A percentile compares a stretch with the other conserved stretches of the same genome.
These are phyloP conservation scores for Mycena rosella DNA, from an alignment of 768 basidiomycete genomes.

Conservation along the genomic window DNA sequence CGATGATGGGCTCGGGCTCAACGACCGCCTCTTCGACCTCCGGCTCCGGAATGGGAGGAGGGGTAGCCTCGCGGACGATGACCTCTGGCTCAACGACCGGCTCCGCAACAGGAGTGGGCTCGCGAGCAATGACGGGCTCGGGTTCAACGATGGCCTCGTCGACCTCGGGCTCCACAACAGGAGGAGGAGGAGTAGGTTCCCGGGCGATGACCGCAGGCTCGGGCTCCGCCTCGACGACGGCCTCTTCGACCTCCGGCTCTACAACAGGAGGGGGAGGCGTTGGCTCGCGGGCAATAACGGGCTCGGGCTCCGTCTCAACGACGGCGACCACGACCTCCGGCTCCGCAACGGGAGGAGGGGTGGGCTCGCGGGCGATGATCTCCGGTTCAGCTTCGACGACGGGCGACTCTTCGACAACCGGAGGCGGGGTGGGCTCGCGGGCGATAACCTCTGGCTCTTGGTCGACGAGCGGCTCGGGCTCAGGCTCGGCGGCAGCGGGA, in stretches of 20 bases:
- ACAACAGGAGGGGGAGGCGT: not conserved
- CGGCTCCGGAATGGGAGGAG: not conserved
- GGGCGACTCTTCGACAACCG: no score
- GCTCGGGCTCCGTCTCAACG: not conserved
- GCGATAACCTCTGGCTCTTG: not conserved
- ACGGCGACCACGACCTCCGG: constrained; percentile 1
- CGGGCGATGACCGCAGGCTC: constrained; percentile 1
- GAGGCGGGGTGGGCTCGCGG: not conserved
- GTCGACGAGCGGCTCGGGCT: not conserved
- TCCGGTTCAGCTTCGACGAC: not conserved
- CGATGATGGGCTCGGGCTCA: not conserved
- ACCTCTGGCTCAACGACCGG: not conserved
- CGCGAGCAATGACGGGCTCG: no score
- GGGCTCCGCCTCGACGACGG: not conserved
- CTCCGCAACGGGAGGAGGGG: not conserved
- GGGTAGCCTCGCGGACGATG: not conserved
- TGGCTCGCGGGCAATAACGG: not conserved
- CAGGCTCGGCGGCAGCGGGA: no score
- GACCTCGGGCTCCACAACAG: not conserved
- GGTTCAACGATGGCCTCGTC: not conserved
- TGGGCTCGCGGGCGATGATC: not conserved
- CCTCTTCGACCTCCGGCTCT: not conserved
- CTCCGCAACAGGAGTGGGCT: constrained; percentile 1
- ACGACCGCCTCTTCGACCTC: not conserved
- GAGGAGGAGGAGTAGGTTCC: not conserved